These are phyloP conservation scores for Macrotyloma uniflorum DNA, from an alignment of 306 rosid genomes.

Conservation along the genomic window DNA sequence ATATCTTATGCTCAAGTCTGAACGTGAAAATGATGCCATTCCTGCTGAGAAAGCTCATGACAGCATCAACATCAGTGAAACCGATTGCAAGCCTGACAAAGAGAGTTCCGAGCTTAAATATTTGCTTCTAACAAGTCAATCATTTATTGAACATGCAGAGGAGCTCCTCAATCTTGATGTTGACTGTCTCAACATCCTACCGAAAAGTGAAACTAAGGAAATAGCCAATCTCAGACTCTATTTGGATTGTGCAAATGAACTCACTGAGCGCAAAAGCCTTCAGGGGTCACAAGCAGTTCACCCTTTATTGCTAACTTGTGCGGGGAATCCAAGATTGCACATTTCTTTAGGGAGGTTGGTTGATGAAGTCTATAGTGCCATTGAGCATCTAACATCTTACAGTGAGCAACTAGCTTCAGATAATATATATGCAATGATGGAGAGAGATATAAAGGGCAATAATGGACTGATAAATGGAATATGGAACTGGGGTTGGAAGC, in stretches of 20 bases:
- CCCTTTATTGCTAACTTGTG: conserved; percentile 47
- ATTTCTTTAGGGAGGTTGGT: conserved; percentile 59
- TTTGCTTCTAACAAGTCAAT: conserved; percentile 64
- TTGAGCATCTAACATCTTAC: conserved; percentile 53
- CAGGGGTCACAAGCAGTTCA: conserved; percentile 46
- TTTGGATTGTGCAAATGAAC: conserved; percentile 76
- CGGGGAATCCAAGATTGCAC: conserved; percentile 45
- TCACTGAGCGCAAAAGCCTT: conserved; percentile 53
- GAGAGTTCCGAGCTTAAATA: conserved; percentile 43
- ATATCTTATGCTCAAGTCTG: conserved; percentile 34
- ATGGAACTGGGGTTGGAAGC: conserved; percentile 83
- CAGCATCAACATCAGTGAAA: conserved; percentile 15
- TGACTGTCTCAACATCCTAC: conserved; percentile 46
- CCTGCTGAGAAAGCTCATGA: conserved; percentile 41
- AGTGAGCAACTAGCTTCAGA: conserved; percentile 49
- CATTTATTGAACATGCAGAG: conserved; percentile 65
- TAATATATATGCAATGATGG: conserved; percentile 58
- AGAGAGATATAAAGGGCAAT: conserved; percentile 64
- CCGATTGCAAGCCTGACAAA: conserved; percentile 17
- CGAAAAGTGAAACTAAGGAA: conserved; percentile 32
- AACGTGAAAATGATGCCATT: conserved; percentile 35
- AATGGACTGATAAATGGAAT: conserved; percentile 63
- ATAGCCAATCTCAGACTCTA: conserved; percentile 43
- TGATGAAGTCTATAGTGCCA: conserved; percentile 55
- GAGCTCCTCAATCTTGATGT: conserved; percentile 58